Conservation (phyloP, 225 moss, liverwort and hornwort genomes). For the Ulota crispa region DNA sequence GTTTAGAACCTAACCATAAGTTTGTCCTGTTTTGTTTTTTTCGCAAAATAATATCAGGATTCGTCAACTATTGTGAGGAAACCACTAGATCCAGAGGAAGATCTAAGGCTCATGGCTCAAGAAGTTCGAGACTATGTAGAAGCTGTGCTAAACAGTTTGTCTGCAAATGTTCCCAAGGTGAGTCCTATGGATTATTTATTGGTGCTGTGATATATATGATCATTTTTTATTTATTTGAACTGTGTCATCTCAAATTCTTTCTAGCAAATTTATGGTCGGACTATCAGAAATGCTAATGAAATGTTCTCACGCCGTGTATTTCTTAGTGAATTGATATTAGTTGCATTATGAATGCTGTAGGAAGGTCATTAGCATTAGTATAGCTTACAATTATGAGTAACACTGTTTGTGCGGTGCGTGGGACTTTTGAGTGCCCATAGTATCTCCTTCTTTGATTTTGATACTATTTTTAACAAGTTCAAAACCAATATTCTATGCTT, state of each 20-base stretch:
- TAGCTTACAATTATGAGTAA: neutral
- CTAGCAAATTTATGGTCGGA: neutral
- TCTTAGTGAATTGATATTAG: neutral
- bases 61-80: slow-evolving; percentile 44
- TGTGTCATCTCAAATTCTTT: neutral
- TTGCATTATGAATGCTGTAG: neutral
- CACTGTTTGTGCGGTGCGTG: neutral
- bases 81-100: slow-evolving; percentile 65
- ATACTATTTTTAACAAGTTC: slow-evolving; percentile 6
- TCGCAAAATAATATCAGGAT: slow-evolving; percentile 33
- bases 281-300: neutral
- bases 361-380: neutral
- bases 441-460: neutral
- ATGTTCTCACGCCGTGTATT: neutral
- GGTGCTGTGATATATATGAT: neutral
- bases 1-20: neutral
- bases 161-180: slow-evolving; percentile 72
- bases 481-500: neutral
- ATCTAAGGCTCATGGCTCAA: slow-evolving; percentile 71
- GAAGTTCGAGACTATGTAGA: slow-evolving; percentile 76
- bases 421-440: neutral
- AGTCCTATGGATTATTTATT: slow-evolving; percentile 13
- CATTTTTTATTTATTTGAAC: neutral
- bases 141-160: slow-evolving; percentile 68
- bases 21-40: neutral